Percentiles rank a stretch among this genome's conserved stretches.
Conservation (phyloP, 2,329 filamentous ascomycete species). For the Colletotrichum echinochloae region DNA sequence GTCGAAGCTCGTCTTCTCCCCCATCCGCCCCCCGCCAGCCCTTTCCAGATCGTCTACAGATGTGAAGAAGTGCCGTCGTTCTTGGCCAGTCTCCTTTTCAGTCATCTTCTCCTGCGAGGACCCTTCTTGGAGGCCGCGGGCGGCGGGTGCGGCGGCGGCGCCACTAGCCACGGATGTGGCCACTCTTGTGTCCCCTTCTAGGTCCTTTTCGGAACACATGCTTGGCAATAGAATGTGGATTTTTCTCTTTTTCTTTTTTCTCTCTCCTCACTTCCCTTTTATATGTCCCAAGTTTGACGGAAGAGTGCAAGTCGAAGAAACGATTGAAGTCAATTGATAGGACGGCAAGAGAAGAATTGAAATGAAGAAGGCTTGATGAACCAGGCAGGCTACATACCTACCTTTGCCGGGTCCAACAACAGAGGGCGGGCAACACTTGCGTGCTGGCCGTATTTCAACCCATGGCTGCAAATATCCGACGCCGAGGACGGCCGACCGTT, state of each 20-base stretch:
- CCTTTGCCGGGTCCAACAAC: not conserved
- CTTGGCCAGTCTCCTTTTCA: conserved; percentile 22
- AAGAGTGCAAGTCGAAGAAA: not conserved
- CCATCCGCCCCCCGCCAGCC: conserved; percentile 8
- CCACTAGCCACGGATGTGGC: conserved; percentile 6
- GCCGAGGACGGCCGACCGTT: not conserved
- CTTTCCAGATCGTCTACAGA: conserved; percentile 18
- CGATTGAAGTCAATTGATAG: not conserved
- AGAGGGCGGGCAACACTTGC: conserved; percentile 7
- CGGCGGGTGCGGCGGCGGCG: not conserved
- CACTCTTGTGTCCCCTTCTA: conserved; percentile 21
- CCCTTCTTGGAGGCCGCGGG: conserved; percentile 31
- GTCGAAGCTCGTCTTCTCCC: conserved; percentile 37
- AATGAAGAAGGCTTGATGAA: not conserved
- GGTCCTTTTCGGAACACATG: conserved; percentile 31
- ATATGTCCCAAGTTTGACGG: not conserved
- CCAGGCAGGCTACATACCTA: too few relatives aligned
- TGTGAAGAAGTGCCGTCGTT: not conserved
- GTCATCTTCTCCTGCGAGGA: conserved; percentile 22
- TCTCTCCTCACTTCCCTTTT: not conserved
- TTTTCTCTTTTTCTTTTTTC: not conserved
- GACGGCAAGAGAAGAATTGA: not conserved
- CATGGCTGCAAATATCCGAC: not conserved
- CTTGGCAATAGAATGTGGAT: not conserved
- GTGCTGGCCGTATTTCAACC: not conserved